Evolutionary conservation across 2,329 filamentous ascomycete species (phyloP), one percentile per base, ranked within the genome.

Genomic region (Pseudogymnoascus sp.): DNA sequence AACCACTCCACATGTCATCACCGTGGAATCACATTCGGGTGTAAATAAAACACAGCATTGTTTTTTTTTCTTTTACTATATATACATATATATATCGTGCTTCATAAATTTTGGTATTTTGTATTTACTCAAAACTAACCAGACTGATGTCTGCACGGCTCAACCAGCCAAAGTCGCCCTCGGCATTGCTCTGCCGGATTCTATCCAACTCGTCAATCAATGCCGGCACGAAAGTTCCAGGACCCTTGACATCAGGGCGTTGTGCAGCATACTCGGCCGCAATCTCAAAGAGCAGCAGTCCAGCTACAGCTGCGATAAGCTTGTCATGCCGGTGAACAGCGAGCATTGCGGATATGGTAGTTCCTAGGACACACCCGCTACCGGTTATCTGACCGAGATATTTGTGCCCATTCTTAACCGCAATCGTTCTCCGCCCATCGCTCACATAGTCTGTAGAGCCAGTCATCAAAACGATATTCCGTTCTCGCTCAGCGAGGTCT

Each of bases 351-450:
- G 90, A 91, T 59, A 96, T 80, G 0, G 87, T 84, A 0, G 92
- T 94, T 1, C 92, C 93, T 6, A 97, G 80, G 4, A 90, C 88
- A 74, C 93, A 97, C 0, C 93, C 93, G 39, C 87, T 90, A 2
- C 90, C 91, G 0, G 90, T 94, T 62, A 94, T 84, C 65, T 80
- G 76, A 19, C 85, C 86, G 1, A 94, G 80, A 64, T 86, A 78
- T 66, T 81, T 78, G 73, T 96, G 88, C 0, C 93, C 93, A 72
- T 97, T 96, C 21, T 79, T 78, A 21, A 97, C 78, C 4, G 84
- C 80, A 65, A 88, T 80, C 0, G 88, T 89, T 7, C 83, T 80
- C 4, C 72, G 70, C 1, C 92, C 92, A 68, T 96, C 91, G 64
- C 87, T 90, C 39, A 96, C 73, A 61, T 90, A 83, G 74, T 97